Base-by-base conservation (phyloP, 192 early-diverging fungal species). In the Obelidium mucronatum region DNA sequence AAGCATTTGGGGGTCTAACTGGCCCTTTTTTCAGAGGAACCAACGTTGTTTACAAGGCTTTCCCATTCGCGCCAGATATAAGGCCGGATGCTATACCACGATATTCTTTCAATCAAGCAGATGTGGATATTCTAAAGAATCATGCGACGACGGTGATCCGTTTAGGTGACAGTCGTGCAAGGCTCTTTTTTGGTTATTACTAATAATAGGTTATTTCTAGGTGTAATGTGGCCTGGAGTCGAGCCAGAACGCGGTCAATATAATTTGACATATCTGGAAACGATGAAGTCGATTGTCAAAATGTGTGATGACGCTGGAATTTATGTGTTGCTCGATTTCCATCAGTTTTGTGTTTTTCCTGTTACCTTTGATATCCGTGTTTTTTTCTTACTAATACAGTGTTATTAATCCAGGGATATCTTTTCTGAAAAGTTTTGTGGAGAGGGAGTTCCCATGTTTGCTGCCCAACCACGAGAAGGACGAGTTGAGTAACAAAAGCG, bases 241-340 rank as follows among this genome's bases (percentile, higher is more conserved):
- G 90, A 92, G 54, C 90, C 90, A 30, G 80, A 78, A 11, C 83
- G 86, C 1, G 89, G 87, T 6, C 73, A 84, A 61, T 90, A 87
- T 77, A 85, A 88, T 62, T 52, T 78, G 22, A 86, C 82, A 0
- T 92, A 88, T 61, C 73, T 92, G 6, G 83, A 84, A 19, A 80
- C 84, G 34, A 87, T 89, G 60, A 71, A 80, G 22, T 40, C 60
- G 1, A 88, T 89, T 67, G 87, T 88, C 3, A 51, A 81, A 62
- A 72, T 79, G 60, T 84, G 86, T 22, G 79, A 82, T 28, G 80
- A 78, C 0, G 79, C 88, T 24, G 82, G 83, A 40, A 90, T 92
- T 54, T 92, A 88, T 66, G 84, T 90, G 3, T 63, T 92, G 19
- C 78, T 92, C 3, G 90, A 92, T 68, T 86, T 89, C 51, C 90